Percentiles rank a stretch among this genome's conserved stretches.
Evolutionary conservation across 192 early-diverging fungal genomes (phyloP).

Genomic region (Coemansia pectinata): DNA sequence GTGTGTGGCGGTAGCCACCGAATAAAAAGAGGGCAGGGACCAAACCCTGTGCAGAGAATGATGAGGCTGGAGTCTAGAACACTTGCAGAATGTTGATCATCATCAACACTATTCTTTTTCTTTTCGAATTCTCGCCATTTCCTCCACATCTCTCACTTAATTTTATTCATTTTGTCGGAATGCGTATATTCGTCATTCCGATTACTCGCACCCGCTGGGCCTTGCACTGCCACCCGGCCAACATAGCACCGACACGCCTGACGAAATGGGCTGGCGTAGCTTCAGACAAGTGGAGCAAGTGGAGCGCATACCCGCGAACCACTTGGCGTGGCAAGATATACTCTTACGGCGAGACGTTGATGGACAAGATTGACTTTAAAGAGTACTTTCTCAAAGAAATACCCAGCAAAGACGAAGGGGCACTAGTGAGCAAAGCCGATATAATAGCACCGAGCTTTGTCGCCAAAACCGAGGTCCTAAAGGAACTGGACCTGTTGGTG

Average conservation of each 20-base stretch:
- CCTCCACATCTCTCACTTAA: not conserved
- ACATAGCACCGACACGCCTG: constrained; percentile 35
- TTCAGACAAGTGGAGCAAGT: constrained; percentile 50
- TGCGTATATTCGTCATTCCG: constrained; percentile 52
- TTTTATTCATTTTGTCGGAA: constrained; percentile 13
- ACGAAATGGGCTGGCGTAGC: constrained; percentile 41
- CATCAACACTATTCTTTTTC: not conserved
- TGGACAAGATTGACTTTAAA: constrained; percentile 71
- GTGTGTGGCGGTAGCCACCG: not conserved
- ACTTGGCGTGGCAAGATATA: constrained; percentile 65
- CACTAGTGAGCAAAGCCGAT: constrained; percentile 28
- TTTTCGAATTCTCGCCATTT: not conserved
- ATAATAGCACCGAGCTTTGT: constrained; percentile 57
- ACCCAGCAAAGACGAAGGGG: constrained; percentile 57
- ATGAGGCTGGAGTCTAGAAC: not conserved
- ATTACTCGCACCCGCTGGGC: constrained; percentile 49
- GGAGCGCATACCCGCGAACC: constrained; percentile 35
- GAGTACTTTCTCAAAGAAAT: constrained; percentile 78
- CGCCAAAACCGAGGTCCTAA: constrained; percentile 38
- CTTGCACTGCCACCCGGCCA: constrained; percentile 51
- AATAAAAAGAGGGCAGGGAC: not conserved
- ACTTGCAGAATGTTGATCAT: not conserved
- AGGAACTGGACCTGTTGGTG: constrained; percentile 54
- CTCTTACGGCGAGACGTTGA: constrained; percentile 59
- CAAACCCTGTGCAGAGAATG: not conserved